These are phyloP conservation scores for Sugiyamaella smithiae DNA, from an alignment of 805 yeast species.

Conservation along the genomic window DNA sequence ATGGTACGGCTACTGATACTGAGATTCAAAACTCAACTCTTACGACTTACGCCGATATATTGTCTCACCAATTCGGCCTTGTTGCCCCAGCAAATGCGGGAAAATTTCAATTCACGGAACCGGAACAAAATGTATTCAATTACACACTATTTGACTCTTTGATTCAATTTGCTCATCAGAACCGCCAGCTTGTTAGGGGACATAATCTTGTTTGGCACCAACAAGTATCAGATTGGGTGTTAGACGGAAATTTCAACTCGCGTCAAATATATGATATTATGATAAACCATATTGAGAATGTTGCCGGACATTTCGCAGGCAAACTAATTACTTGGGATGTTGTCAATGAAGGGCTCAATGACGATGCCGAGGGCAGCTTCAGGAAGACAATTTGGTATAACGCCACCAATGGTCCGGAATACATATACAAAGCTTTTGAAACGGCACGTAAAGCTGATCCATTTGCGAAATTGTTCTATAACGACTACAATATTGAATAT, in stretches of 20 bases:
- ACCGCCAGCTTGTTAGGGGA: conserved; percentile 4
- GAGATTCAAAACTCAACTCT: neutral
- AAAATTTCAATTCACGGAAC: conserved; percentile 4
- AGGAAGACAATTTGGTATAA: conserved; percentile 8
- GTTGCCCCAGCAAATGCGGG: conserved; percentile 5
- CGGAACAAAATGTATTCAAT: conserved; percentile 6
- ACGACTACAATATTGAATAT: conserved; percentile 7
- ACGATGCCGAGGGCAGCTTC: neutral
- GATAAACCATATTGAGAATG: conserved; percentile 5
- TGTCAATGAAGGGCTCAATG: conserved; percentile 5
- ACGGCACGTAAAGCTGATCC: conserved; percentile 6
- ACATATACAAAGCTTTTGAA: conserved; percentile 5
- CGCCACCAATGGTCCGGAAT: conserved; percentile 7
- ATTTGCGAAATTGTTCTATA: conserved; percentile 6
- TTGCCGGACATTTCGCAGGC: conserved; percentile 7
- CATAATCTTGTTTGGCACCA: conserved; percentile 8
- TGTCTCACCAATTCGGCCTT: conserved; percentile 1
- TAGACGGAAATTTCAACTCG: neutral
- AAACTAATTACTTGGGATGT: conserved; percentile 2
- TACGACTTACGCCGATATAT: neutral
- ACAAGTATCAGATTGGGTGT: conserved; percentile 7
- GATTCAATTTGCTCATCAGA: conserved; percentile 3
- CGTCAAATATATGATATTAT: neutral
- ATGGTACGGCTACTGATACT: conserved; percentile 5
- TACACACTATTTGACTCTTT: conserved; percentile 2